Percentiles rank a stretch among this genome's conserved stretches.
phyloP scores from a whole-genome alignment of 202 grass and related monocot species.

The Setaria viridis region DNA sequence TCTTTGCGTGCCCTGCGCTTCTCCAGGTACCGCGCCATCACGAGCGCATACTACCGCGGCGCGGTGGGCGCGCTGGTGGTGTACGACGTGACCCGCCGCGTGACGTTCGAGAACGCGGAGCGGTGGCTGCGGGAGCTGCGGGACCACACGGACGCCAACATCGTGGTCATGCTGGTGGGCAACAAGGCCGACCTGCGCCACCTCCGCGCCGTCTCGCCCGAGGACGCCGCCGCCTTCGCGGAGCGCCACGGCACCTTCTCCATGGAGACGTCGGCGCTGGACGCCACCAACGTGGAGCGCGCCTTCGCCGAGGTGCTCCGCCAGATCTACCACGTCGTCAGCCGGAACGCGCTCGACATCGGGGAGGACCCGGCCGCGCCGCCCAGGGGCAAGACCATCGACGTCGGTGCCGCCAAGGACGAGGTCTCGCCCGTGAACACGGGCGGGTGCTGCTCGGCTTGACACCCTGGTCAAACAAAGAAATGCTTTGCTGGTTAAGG shows the following conservation, averaged over 20 bases:
- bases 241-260: constrained; percentile 76
- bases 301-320: constrained; percentile 87
- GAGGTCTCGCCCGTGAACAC: constrained; percentile 64
- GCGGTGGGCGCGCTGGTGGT: constrained; percentile 88
- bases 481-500: not conserved
- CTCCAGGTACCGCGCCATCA: constrained; percentile 81
- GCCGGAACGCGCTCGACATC: constrained; percentile 77
- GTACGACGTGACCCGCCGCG: constrained; percentile 80
- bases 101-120: constrained; percentile 87
- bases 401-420: constrained; percentile 66
- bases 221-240: constrained; percentile 76
- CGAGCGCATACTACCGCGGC: constrained; percentile 89
- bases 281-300: constrained; percentile 75
- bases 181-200: constrained; percentile 92
- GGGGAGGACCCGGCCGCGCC: constrained; percentile 77
- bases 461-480: constrained; percentile 14
- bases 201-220: constrained; percentile 66
- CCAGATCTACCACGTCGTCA: constrained; percentile 81
- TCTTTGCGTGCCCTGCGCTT: not conserved
- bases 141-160: constrained; percentile 90
- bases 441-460: constrained; percentile 77
- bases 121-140: constrained; percentile 81
- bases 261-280: constrained; percentile 90
- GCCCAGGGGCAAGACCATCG: constrained; percentile 72
- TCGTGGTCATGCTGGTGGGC: constrained; percentile 88